phyloP scores from a whole-genome alignment of 768 basidiomycete genomes.

The Suillus occidentalis region DNA sequence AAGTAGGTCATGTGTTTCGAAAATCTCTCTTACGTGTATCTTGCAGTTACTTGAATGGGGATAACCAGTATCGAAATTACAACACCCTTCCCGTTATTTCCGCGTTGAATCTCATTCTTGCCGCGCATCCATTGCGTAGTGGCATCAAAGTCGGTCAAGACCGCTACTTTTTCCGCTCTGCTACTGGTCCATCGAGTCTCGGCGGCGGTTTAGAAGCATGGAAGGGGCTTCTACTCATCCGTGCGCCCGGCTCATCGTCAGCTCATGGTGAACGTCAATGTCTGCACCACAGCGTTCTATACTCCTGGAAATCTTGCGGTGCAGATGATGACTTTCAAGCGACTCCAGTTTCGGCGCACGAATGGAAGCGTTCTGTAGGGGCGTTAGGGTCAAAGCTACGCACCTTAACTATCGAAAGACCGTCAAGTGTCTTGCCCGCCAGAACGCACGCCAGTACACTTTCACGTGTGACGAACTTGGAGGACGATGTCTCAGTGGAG shows the following conservation, averaged over 20 bases:
- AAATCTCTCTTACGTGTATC: constrained; percentile 10
- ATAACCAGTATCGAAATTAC: constrained; percentile 40
- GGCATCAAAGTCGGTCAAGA: constrained; percentile 55
- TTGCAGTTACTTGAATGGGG: constrained; percentile 46
- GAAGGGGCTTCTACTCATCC: constrained; percentile 51
- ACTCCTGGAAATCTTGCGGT: constrained; percentile 42
- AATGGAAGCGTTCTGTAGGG: constrained; percentile 58
- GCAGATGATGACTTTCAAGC: constrained; percentile 41
- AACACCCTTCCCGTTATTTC: constrained; percentile 49
- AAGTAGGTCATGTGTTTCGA: constrained; percentile 8
- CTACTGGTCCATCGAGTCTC: constrained; percentile 31
- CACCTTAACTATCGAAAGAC: constrained; percentile 80
- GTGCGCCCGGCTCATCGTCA: constrained; percentile 41
- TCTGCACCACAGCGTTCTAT: constrained; percentile 52
- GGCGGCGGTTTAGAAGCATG: constrained; percentile 58
- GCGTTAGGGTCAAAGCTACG: constrained; percentile 62
- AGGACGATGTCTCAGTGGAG: constrained; percentile 42
- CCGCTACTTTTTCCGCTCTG: constrained; percentile 49
- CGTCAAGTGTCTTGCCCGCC: constrained; percentile 52
- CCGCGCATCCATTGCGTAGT: constrained; percentile 43
- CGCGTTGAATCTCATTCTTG: constrained; percentile 51
- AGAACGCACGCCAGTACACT: constrained; percentile 38
- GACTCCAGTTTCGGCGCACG: constrained; percentile 60
- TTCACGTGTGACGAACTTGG: constrained; percentile 43
- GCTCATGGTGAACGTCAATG: constrained; percentile 55